Evolutionary conservation across 2,329 filamentous ascomycete genomes (phyloP).

Genomic region (Bipolaris sorokiniana): DNA sequence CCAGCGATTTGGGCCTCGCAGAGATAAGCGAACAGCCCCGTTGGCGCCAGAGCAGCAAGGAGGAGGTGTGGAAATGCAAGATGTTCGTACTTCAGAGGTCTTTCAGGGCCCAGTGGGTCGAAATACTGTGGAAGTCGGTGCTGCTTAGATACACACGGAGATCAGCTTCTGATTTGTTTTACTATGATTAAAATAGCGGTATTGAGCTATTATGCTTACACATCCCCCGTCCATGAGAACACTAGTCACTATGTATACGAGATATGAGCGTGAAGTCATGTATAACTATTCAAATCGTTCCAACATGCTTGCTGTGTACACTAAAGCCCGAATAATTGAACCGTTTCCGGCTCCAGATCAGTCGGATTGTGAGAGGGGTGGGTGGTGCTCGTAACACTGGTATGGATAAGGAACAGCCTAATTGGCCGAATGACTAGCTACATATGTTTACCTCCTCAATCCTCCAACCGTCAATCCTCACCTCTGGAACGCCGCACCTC

Average conservation of each 20-base stretch:
- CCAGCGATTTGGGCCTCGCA: slow-evolving; percentile 74
- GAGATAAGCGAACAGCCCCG: slow-evolving; percentile 58
- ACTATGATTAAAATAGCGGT: slow-evolving; percentile 7
- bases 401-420: slow-evolving; percentile 41
- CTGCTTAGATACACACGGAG: slow-evolving; percentile 16
- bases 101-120: slow-evolving; percentile 46
- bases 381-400: slow-evolving; percentile 43
- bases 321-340: background rate
- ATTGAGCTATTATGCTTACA: slow-evolving; percentile 8
- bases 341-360: background rate
- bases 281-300: background rate
- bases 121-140: slow-evolving; percentile 19
- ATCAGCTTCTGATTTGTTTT: slow-evolving; percentile 2
- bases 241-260: background rate
- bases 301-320: background rate
- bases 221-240: slow-evolving; percentile 2
- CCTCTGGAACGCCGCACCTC: slow-evolving; percentile 23
- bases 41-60: slow-evolving; percentile 60
- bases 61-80: slow-evolving; percentile 74
- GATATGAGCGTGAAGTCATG: background rate
- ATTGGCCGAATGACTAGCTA: slow-evolving; percentile 47
- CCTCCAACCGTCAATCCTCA: slow-evolving; percentile 38
- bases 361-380: slow-evolving; percentile 41
- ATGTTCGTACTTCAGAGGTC: slow-evolving; percentile 37
- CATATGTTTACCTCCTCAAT: slow-evolving; percentile 44